Evolutionary conservation across 192 early-diverging fungal genomes (phyloP).

Genomic region (Coemansia interrupta): DNA sequence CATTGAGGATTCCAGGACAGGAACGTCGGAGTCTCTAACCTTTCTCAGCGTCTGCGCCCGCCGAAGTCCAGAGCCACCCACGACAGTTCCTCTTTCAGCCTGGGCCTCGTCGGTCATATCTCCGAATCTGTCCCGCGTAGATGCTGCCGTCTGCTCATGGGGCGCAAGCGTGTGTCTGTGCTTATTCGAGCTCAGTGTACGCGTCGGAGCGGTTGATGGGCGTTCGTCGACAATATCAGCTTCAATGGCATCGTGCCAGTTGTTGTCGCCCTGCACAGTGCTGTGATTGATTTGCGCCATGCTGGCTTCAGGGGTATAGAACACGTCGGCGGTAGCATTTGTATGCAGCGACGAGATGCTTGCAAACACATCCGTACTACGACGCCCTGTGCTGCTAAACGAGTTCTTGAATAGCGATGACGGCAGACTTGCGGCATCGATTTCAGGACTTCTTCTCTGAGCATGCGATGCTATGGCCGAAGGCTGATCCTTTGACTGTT

Average conservation of each 20-base stretch:
- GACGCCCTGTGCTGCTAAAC: constrained; percentile 15
- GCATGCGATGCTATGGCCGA: background rate
- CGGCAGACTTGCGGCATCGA: constrained; percentile 12
- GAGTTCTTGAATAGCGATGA: constrained; percentile 36
- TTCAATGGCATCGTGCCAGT: constrained; percentile 8
- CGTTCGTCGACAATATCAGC: constrained; percentile 14
- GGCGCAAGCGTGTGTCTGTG: constrained; percentile 31
- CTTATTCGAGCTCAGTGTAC: background rate
- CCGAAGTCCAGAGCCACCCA: constrained; percentile 9
- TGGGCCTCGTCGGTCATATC: background rate
- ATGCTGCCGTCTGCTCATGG: constrained; percentile 4
- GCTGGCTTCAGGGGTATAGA: constrained; percentile 47
- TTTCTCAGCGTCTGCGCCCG: constrained; percentile 42
- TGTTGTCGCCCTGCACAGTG: background rate
- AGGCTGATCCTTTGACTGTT: background rate
- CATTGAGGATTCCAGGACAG: constrained; percentile 35
- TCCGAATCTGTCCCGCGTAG: background rate
- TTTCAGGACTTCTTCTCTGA: constrained; percentile 5
- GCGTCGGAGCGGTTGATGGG: constrained; percentile 37
- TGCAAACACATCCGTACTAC: constrained; percentile 25
- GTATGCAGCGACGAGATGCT: constrained; percentile 32
- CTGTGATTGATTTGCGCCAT: constrained; percentile 25
- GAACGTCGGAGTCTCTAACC: constrained; percentile 35
- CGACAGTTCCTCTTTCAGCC: too few species aligned
- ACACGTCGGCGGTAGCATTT: constrained; percentile 15